Percentiles rank a stretch among this genome's conserved stretches.
Conservation (phyloP, 176 grass and related monocot species). For the Leersia perrieri region DNA sequence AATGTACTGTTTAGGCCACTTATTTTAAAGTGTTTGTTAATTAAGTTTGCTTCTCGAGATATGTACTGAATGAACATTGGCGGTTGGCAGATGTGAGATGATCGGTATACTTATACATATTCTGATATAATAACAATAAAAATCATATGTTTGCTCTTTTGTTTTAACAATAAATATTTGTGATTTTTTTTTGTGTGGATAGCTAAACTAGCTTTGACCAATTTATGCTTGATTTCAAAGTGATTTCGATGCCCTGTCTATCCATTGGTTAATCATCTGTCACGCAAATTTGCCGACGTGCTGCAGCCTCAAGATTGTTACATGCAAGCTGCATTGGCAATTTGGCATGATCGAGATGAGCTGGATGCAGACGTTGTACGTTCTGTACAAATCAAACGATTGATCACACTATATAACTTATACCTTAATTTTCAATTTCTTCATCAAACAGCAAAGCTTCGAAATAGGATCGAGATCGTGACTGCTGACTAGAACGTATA, state of each 20-base stretch:
- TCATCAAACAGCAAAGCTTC: constrained; percentile 20
- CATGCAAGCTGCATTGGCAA: constrained; percentile 19
- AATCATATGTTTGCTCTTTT: neutral
- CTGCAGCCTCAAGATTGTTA: constrained; percentile 1
- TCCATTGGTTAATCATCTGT: neutral
- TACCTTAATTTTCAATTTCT: neutral
- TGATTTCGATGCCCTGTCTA: neutral
- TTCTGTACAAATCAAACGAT: neutral
- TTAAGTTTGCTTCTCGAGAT: too few relatives aligned
- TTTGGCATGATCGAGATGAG: neutral
- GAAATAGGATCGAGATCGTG: neutral
- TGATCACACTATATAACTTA: neutral
- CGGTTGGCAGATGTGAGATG: too few relatives aligned
- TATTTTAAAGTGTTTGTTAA: too few relatives aligned
- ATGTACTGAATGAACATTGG: too few relatives aligned
- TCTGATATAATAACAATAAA: neutral
- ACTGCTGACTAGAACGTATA: neutral
- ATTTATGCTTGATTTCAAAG: neutral
- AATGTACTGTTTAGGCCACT: too few relatives aligned
- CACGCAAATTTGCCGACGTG: constrained; percentile 17
- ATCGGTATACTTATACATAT: too few relatives aligned
- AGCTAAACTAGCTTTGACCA: neutral
- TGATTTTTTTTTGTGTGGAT: neutral
- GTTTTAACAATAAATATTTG: neutral
- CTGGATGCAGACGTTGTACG: neutral